Base-by-base conservation (phyloP, 2,329 filamentous ascomycete species). In the Sporothrix humicola region DNA sequence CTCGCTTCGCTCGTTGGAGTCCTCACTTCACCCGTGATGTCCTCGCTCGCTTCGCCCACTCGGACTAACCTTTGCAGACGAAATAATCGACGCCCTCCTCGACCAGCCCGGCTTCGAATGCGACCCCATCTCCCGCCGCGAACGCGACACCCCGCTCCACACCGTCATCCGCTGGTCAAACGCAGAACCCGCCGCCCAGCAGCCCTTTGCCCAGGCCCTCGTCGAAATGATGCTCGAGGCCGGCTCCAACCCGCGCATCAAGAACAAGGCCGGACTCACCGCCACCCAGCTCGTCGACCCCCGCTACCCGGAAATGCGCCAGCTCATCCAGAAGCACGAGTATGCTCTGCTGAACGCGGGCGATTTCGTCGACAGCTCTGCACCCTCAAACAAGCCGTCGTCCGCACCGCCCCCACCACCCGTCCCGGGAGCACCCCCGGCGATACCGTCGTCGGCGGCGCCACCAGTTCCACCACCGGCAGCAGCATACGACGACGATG, bases 101-200 rank as follows among this genome's bases (percentile, higher is more conserved):
- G 93, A 96, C 85, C 92, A 95, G 82, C 90, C 92, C 77, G 90
- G 91, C 77, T 91, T 97, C 81, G 93, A 96, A 83, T 95, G 94
- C 84, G 93, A 97, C 84, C 92, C 92, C 72, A 79, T 90, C 79
- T 92, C 90, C 84, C 88, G 88, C 78, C 81, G 87, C 79, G 92
- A 95, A 74, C 87, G 88, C 75, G 93, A 96, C 82, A 95, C 93
- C 2, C 92, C 92, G 44, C 86, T 97, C 74, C 93, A 97, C 86
- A 89, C 89, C 79, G 93, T 90, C 72, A 89, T 96, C 77, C 88
- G 91, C 79, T 95, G 90, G 86, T 88, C 92, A 83, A 95, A 95
- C 86, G 83, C 84, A 72, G 87, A 93, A 79, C 86, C 87, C 50
- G 84, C 86, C 61, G 86, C 86, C 72, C 89, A 93, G 81, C 88